These are phyloP conservation scores for Phaffomyces antillensis DNA, from an alignment of 805 yeast species.

Conservation along the genomic window DNA sequence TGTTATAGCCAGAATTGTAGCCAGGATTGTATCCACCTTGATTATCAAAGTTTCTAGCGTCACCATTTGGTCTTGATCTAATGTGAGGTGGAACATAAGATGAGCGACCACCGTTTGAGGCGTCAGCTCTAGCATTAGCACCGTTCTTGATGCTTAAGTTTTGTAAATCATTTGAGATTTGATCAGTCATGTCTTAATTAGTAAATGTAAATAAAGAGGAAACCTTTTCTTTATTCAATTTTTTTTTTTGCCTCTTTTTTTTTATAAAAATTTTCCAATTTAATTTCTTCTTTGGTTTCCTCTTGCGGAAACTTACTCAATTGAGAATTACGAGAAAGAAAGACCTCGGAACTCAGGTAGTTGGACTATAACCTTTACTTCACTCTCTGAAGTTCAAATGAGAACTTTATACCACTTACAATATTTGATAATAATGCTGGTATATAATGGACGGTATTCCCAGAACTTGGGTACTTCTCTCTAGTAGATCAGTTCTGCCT, in stretches of 20 bases:
- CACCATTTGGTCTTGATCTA: conserved; percentile 27
- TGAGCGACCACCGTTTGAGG: conserved; percentile 18
- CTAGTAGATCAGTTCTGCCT: too few species aligned
- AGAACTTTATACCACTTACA: too few species aligned
- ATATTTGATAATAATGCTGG: too few species aligned
- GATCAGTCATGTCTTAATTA: conserved; percentile 37
- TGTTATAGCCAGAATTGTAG: neutral
- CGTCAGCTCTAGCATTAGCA: conserved; percentile 8
- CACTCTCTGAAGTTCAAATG: too few species aligned
- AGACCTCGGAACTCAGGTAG: neutral
- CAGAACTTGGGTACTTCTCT: too few species aligned
- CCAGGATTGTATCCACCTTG: conserved; percentile 1
- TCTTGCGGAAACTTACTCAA: neutral
- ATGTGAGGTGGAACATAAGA: conserved; percentile 55
- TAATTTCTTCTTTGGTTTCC: neutral
- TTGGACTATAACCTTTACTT: too few species aligned
- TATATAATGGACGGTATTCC: too few species aligned
- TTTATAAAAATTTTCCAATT: neutral
- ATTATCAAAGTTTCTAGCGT: conserved; percentile 4
- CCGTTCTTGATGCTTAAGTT: conserved; percentile 43
- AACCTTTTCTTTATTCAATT: neutral
- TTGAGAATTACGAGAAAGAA: neutral
- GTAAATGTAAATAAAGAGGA: too few species aligned
- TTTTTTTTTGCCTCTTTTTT: conserved; percentile 2
- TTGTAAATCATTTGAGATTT: conserved; percentile 46